phyloP scores from a whole-genome alignment of 768 basidiomycete genomes.

The Termitomyces heimii region DNA sequence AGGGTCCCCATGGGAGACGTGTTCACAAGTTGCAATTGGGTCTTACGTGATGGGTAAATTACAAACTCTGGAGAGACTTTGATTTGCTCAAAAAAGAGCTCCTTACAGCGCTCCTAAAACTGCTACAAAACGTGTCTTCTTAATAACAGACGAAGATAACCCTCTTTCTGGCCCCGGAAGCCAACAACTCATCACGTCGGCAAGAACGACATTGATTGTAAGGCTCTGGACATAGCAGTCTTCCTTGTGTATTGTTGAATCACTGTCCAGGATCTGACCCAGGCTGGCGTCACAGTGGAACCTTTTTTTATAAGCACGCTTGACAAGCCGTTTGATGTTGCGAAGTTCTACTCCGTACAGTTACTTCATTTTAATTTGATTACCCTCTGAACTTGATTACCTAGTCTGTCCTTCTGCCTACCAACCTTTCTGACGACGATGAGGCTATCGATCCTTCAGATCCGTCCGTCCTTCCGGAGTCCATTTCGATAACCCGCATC shows the following conservation, averaged over 20 bases:
- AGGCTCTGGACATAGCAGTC: conserved; percentile 5
- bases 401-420: conserved; percentile 58
- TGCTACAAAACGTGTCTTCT: conserved; percentile 87
- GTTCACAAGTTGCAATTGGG: conserved; percentile 86
- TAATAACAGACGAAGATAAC: conserved; percentile 88
- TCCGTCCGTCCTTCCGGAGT: conserved; percentile 50
- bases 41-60: conserved; percentile 77
- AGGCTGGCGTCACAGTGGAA: conserved; percentile 73
- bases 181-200: conserved; percentile 59
- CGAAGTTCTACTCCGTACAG: conserved; percentile 72
- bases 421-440: conserved; percentile 47
- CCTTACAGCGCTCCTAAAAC: conserved; percentile 69
- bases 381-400: not conserved
- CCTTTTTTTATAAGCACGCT: conserved; percentile 83
- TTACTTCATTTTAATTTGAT: not conserved
- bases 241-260: not conserved
- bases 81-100: not conserved
- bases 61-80: not conserved
- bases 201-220: conserved; percentile 66
- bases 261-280: conserved; percentile 64
- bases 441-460: conserved; percentile 29
- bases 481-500: conserved; percentile 71
- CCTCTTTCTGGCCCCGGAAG: conserved; percentile 56
- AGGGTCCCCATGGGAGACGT: conserved; percentile 82
- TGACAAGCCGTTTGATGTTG: conserved; percentile 61